Evolutionary conservation across 352 stramenopile species (phyloP).

Genomic region (Phytophthora citricola): DNA sequence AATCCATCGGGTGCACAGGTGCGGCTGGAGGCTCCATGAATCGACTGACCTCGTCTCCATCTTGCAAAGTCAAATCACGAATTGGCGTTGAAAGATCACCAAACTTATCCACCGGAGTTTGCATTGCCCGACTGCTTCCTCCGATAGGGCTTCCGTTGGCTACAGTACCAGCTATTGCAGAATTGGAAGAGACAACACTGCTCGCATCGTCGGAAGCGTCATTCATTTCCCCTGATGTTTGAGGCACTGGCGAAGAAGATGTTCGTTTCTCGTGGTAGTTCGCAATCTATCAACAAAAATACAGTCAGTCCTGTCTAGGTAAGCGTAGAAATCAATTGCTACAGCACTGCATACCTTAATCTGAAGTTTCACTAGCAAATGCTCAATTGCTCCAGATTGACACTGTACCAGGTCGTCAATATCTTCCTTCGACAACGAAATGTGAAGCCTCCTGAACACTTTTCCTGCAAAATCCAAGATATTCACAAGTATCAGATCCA

Average conservation of each 20-base stretch:
- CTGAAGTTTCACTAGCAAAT: conserved; percentile 91
- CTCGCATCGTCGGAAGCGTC: conserved; percentile 52
- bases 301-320: background rate
- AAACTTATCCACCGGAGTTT: conserved; percentile 41
- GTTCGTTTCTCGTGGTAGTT: conserved; percentile 74
- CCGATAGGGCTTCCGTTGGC: conserved; percentile 19
- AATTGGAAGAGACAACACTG: conserved; percentile 34
- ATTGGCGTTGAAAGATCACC: conserved; percentile 42
- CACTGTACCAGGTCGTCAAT: conserved; percentile 94
- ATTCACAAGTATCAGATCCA: background rate
- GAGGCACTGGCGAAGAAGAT: conserved; percentile 31
- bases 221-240: conserved; percentile 20
- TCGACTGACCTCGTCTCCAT: conserved; percentile 11
- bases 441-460: conserved; percentile 86
- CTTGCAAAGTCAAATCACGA: conserved; percentile 39
- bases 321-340: background rate
- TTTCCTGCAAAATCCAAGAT: conserved; percentile 55
- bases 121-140: conserved; percentile 17
- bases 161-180: conserved; percentile 31
- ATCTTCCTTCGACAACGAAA: conserved; percentile 87
- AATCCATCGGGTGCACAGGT: conserved; percentile 34
- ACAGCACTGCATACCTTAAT: conserved; percentile 70
- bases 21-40: conserved; percentile 29
- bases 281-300: conserved; percentile 60
- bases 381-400: conserved; percentile 88